Evolutionary conservation across 306 rosid genomes (phyloP).

Genomic region (Cucurbita maxima): DNA sequence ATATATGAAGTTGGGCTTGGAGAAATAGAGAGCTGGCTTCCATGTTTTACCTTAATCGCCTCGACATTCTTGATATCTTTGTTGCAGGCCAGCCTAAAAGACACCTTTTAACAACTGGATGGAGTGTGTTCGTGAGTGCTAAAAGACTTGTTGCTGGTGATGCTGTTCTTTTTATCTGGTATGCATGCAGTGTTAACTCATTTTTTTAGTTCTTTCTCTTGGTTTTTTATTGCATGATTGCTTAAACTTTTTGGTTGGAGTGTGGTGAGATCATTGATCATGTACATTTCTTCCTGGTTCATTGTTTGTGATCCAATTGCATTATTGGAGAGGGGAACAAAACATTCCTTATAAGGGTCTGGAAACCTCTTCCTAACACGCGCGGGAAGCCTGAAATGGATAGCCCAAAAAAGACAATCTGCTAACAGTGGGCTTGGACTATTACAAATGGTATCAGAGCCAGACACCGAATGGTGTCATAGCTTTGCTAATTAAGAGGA

Average conservation of each 20-base stretch:
- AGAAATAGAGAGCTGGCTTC: background rate
- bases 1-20: background rate
- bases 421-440: too few species aligned
- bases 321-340: too few species aligned
- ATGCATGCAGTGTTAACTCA: constrained; percentile 18
- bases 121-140: constrained; percentile 98
- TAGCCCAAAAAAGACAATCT: too few species aligned
- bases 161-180: constrained; percentile 95
- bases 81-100: constrained; percentile 94
- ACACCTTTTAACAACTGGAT: constrained; percentile 95
- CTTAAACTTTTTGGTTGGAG: background rate
- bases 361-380: too few species aligned
- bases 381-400: too few species aligned
- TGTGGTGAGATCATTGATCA: background rate
- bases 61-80: constrained; percentile 4
- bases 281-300: background rate
- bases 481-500: too few species aligned
- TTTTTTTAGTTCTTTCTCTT: background rate
- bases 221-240: background rate
- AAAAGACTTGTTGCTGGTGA: constrained; percentile 96
- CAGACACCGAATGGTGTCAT: too few species aligned
- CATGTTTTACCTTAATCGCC: background rate
- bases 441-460: too few species aligned
- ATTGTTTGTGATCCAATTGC: background rate
- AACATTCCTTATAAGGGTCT: too few species aligned